Conservation (phyloP, 2,329 filamentous ascomycete genomes). For the Fusarium tricinctum region DNA sequence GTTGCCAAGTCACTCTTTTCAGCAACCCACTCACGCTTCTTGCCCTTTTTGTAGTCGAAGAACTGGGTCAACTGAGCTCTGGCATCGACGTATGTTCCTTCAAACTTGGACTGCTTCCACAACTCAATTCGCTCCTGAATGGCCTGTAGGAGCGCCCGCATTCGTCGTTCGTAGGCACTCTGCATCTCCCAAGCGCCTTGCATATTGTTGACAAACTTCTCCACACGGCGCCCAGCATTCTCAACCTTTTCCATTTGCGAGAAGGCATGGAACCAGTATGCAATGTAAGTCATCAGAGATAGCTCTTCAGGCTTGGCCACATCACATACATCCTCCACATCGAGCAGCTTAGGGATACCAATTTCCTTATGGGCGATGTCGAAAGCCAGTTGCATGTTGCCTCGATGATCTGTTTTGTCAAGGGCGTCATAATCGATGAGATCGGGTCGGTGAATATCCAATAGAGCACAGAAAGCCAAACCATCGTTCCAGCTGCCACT, state of each 20-base stretch:
- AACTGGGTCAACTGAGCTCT: conserved; percentile 89
- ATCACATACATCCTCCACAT: conserved; percentile 98
- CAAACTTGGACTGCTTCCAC: conserved; percentile 87
- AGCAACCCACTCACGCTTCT: conserved; percentile 95
- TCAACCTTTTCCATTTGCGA: conserved; percentile 99
- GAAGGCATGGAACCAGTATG: conserved; percentile 99
- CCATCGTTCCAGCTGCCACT: conserved; percentile 98
- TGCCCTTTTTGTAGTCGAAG: conserved; percentile 87
- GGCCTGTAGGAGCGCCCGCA: conserved; percentile 82
- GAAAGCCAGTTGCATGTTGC: conserved; percentile 98
- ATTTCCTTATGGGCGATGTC: conserved; percentile 97
- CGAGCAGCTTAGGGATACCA: conserved; percentile 93
- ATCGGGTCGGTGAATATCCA: conserved; percentile 97
- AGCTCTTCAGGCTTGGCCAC: conserved; percentile 96
- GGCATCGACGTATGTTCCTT: conserved; percentile 92
- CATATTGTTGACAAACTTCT: conserved; percentile 99
- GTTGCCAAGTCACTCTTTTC: conserved; percentile 97
- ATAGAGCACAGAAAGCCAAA: conserved; percentile 92
- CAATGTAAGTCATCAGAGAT: conserved; percentile 99
- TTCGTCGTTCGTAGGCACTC: conserved; percentile 91
- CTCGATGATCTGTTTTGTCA: conserved; percentile 93
- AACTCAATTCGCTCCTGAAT: conserved; percentile 79
- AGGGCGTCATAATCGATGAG: conserved; percentile 96
- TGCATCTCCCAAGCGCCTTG: conserved; percentile 99
- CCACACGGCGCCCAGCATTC: conserved; percentile 93